Percentiles rank a stretch among this genome's conserved stretches.
phyloP scores from a whole-genome alignment of 148 eudicot genomes.

The Cornus kousa region DNA sequence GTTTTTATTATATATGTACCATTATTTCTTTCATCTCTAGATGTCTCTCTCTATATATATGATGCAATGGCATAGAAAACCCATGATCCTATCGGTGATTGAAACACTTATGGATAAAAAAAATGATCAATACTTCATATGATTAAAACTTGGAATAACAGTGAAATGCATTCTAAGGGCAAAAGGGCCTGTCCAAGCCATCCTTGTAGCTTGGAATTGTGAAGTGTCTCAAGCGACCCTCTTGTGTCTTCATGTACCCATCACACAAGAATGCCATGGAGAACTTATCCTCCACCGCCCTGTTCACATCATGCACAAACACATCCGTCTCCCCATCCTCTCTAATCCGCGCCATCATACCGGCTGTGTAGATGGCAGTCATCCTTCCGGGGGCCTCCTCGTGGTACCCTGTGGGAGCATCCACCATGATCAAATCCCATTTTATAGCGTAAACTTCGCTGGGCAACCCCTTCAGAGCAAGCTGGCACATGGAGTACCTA shows the following conservation, averaged over 20 bases:
- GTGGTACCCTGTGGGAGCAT: slow-evolving; percentile 94
- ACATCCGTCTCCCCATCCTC: slow-evolving; percentile 65
- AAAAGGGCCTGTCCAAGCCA: slow-evolving; percentile 56
- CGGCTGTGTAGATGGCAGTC: slow-evolving; percentile 93
- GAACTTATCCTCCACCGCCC: slow-evolving; percentile 84
- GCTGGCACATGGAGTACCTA: slow-evolving; percentile 74
- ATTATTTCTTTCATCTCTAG: too few species aligned
- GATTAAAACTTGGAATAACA: background rate
- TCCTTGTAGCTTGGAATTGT: slow-evolving; percentile 70
- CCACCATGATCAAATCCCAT: slow-evolving; percentile 98
- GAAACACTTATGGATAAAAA: background rate
- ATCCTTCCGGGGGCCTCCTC: slow-evolving; percentile 94
- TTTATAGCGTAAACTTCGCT: slow-evolving; percentile 59
- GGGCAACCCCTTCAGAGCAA: slow-evolving; percentile 74
- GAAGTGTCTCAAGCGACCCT: slow-evolving; percentile 90
- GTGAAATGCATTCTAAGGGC: slow-evolving; percentile 46
- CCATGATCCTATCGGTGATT: background rate
- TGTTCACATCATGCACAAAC: slow-evolving; percentile 95
- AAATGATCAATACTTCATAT: background rate
- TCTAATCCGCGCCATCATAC: slow-evolving; percentile 86
- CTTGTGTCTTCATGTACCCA: slow-evolving; percentile 85
- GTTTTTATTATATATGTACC: too few species aligned
- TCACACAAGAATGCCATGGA: slow-evolving; percentile 78
- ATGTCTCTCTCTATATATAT: background rate
- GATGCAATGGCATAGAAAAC: background rate